phyloP scores from a whole-genome alignment of 2,329 filamentous ascomycete species.

The Cercospora berteroae region DNA sequence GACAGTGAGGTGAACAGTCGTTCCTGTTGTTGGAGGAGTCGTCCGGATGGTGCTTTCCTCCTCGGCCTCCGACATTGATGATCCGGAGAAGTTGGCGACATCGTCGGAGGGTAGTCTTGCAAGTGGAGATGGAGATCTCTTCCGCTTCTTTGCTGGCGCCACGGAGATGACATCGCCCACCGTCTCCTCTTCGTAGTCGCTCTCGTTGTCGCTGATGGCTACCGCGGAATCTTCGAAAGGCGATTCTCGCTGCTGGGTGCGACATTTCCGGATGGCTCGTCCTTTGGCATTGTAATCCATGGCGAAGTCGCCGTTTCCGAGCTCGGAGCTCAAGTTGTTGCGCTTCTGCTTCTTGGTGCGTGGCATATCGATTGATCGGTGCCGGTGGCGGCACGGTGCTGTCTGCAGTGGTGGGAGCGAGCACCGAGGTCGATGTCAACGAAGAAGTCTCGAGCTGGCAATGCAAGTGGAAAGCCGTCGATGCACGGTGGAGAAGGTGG shows the following conservation, averaged over 20 bases:
- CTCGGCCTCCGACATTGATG: constrained; percentile 16
- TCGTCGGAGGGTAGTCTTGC: constrained; percentile 24
- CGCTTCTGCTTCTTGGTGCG: constrained; percentile 22
- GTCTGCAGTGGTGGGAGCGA: neutral
- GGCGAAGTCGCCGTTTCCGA: constrained; percentile 30
- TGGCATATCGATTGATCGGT: constrained; percentile 17
- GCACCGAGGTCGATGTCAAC: neutral
- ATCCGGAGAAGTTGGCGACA: constrained; percentile 21
- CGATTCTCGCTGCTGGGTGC: constrained; percentile 37
- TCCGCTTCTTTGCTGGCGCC: constrained; percentile 32
- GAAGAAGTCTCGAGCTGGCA: neutral
- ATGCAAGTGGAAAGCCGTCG: neutral
- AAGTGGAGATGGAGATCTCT: constrained; percentile 32
- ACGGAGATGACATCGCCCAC: constrained; percentile 33
- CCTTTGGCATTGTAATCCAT: constrained; percentile 44
- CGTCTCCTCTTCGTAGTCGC: constrained; percentile 36
- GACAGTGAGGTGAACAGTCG: constrained; percentile 44
- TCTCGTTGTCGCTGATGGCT: constrained; percentile 39
- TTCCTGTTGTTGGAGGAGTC: constrained; percentile 4
- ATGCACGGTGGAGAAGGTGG: neutral
- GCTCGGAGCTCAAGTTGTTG: constrained; percentile 28
- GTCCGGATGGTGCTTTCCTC: neutral
- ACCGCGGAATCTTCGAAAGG: constrained; percentile 44
- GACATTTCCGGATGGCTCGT: constrained; percentile 43
- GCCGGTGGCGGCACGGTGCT: neutral